Base-by-base conservation (phyloP, 2,329 filamentous ascomycete species). In the Xylogone sp. region DNA sequence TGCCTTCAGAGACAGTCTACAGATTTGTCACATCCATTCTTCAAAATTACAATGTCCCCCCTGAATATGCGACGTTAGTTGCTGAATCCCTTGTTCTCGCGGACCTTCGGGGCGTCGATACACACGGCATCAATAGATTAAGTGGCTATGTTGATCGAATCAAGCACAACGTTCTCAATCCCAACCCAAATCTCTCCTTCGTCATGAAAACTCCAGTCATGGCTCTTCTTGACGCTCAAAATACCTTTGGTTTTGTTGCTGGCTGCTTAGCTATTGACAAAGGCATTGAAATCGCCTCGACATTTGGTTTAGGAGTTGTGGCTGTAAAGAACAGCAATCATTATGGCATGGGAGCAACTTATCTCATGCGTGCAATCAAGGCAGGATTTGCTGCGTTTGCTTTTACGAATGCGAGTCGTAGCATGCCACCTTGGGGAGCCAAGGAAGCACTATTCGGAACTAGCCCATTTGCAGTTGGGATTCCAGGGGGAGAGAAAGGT, bases 261-360 rank as follows among this genome's bases (percentile, higher is more conserved):
- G 87, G 86, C 0, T 75, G 83, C 44, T 61, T 69, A 50, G 88
- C 79, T 21, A 92, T 93, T 83, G 66, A 68, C 1, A 75, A 76
- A 0, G 88, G 88, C 0, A 82, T 91, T 45, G 75, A 79, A 9
- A 84, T 87, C 69, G 88, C 88, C 0, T 69, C 72, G 20, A 65
- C 70, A 1, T 83, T 77, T 60, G 88, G 88, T 13, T 87, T 93
- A 56, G 89, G 88, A 21, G 84, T 94, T 78, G 86, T 86, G 0
- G 82, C 79, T 52, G 75, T 93, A 62, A 87, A 84, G 67, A 85
- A 87, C 68, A 88, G 84, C 42, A 93, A 93, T 61, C 88, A 93
- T 67, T 92, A 88, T 61, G 89, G 89, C 50, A 94, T 94, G 88
- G 79, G 79, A 3, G 88, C 89, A 0, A 93, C 88, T 86, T 65